These are phyloP conservation scores for Scenedesmus sp. DNA, from an alignment of 163 green algal species.

Conservation along the genomic window DNA sequence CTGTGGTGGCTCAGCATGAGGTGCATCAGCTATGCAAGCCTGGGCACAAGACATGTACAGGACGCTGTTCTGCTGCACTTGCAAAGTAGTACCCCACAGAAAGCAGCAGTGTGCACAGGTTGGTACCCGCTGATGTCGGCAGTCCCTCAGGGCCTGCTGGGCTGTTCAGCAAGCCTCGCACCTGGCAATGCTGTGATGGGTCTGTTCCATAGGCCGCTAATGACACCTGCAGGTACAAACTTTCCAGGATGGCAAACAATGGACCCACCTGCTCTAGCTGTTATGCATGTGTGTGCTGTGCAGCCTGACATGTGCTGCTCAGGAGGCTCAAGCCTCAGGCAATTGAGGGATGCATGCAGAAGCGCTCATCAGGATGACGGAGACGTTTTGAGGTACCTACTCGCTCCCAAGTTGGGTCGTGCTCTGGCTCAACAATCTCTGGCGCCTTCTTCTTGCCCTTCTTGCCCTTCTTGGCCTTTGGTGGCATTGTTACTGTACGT, in stretches of 20 bases:
- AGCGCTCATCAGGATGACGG: too few relatives aligned
- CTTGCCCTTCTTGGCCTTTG: slow-evolving; percentile 73
- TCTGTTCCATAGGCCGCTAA: slow-evolving; percentile 78
- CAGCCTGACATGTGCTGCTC: neutral
- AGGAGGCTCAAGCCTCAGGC: neutral
- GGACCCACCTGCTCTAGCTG: too few relatives aligned
- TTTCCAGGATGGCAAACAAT: neutral
- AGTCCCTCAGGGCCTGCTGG: neutral
- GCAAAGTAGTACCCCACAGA: neutral
- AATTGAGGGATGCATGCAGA: neutral
- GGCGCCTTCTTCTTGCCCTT: slow-evolving; percentile 79
- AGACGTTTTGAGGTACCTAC: too few relatives aligned
- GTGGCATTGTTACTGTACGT: slow-evolving; percentile 55
- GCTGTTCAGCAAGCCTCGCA: slow-evolving; percentile 23
- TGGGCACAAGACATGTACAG: too few relatives aligned
- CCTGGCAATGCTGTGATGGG: slow-evolving; percentile 74
- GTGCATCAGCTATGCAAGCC: neutral
- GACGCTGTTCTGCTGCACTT: neutral
- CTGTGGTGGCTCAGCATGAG: neutral
- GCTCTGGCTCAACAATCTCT: slow-evolving; percentile 75
- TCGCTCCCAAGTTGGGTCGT: slow-evolving; percentile 80
- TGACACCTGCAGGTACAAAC: slow-evolving; percentile 67
- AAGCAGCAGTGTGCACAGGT: too few relatives aligned
- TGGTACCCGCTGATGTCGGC: neutral
- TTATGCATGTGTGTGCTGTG: neutral